These are phyloP conservation scores for Hysterangium stoloniferum DNA, from an alignment of 768 basidiomycete genomes.

Conservation along the genomic window DNA sequence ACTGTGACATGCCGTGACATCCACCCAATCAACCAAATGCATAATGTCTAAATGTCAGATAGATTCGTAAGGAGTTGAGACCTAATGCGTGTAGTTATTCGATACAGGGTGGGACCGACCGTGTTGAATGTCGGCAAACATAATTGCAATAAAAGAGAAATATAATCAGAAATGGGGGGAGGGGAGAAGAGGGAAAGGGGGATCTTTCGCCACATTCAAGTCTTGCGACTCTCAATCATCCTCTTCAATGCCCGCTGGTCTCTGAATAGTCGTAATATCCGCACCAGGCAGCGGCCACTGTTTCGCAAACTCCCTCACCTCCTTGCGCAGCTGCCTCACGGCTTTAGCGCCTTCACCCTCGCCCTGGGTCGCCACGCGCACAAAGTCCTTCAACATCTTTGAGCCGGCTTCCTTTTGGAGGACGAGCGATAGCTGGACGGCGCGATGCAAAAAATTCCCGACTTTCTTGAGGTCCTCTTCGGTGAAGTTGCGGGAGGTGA, in stretches of 20 bases:
- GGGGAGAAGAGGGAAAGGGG: neutral
- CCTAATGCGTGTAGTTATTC: constrained; percentile 13
- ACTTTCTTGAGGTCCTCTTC: constrained; percentile 84
- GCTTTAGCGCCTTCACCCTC: constrained; percentile 64
- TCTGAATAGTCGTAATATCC: constrained; percentile 33
- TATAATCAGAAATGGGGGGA: neutral
- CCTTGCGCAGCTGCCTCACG: constrained; percentile 67
- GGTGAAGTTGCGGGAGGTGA: constrained; percentile 91
- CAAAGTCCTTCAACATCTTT: constrained; percentile 95
- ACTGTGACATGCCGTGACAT: too few relatives aligned
- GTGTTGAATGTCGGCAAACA: constrained; percentile 50
- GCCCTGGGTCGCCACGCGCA: constrained; percentile 61
- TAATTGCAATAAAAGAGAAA: constrained; percentile 3
- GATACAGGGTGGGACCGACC: constrained; percentile 30
- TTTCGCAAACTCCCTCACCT: constrained; percentile 76
- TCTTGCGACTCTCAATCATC: constrained; percentile 26
- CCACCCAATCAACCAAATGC: neutral
- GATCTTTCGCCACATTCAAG: neutral
- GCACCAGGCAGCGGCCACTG: constrained; percentile 94
- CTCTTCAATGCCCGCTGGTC: constrained; percentile 44
- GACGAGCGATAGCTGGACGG: constrained; percentile 81
- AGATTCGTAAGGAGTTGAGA: constrained; percentile 6
- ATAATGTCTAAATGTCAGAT: neutral
- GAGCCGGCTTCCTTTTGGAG: constrained; percentile 93
- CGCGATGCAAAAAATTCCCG: constrained; percentile 87